Conservation (phyloP, 345 rosid species). For the Theobroma cacao region DNA sequence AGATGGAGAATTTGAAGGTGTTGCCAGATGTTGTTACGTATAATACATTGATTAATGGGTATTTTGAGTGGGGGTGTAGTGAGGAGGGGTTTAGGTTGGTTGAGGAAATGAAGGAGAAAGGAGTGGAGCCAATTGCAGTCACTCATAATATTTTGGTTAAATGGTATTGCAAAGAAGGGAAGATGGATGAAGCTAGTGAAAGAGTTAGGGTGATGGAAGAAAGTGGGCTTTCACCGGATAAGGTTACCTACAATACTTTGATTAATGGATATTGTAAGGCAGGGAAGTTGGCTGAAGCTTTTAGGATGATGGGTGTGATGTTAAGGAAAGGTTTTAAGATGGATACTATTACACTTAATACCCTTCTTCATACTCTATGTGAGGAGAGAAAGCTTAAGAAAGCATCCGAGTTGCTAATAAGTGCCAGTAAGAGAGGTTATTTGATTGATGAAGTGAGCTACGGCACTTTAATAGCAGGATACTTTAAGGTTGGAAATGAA, state of each 20-base stretch:
- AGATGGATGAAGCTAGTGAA: constrained; percentile 55
- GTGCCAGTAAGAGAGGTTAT: constrained; percentile 63
- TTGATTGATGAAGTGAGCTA: constrained; percentile 74
- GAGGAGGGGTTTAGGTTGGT: constrained; percentile 52
- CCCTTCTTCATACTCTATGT: constrained; percentile 61
- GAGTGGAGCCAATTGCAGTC: constrained; percentile 53
- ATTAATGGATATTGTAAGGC: constrained; percentile 61
- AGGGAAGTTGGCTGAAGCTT: constrained; percentile 60
- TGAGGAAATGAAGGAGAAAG: constrained; percentile 60
- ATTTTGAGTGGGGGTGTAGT: constrained; percentile 46
- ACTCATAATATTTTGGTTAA: constrained; percentile 64
- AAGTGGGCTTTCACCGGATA: constrained; percentile 54
- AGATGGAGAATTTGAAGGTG: constrained; percentile 64
- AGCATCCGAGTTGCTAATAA: constrained; percentile 50
- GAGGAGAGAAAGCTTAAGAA: constrained; percentile 54
- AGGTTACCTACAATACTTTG: constrained; percentile 67
- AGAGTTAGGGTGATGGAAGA: constrained; percentile 53
- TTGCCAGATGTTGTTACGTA: constrained; percentile 77
- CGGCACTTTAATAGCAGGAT: constrained; percentile 70
- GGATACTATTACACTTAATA: constrained; percentile 69
- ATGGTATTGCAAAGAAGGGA: constrained; percentile 74
- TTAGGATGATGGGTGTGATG: constrained; percentile 73
- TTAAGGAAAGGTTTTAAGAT: constrained; percentile 63
- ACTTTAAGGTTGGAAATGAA: constrained; percentile 47
- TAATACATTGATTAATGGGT: constrained; percentile 77